Conservation (phyloP, 768 basidiomycete genomes). For the Panellus pusillus region DNA sequence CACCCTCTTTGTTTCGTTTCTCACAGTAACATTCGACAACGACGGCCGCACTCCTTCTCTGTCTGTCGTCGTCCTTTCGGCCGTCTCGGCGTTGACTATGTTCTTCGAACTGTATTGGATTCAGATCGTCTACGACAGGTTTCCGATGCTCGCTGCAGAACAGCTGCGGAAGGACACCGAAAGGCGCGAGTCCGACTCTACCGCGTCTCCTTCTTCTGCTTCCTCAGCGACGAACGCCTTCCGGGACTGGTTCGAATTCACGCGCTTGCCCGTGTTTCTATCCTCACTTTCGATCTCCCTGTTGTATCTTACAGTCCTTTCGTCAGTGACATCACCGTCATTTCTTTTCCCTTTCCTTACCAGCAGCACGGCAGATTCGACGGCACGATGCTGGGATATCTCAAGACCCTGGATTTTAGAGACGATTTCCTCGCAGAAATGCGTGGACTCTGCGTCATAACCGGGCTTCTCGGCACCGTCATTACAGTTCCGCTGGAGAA, state of each 20-base stretch:
- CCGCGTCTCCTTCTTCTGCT: background rate
- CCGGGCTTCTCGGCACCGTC: conserved; percentile 48
- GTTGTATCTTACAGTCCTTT: conserved; percentile 44
- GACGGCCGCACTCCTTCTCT: conserved; percentile 30
- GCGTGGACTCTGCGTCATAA: conserved; percentile 45
- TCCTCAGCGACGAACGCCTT: conserved; percentile 1
- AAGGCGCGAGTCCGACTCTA: conserved; percentile 1
- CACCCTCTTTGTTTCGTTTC: conserved; percentile 49
- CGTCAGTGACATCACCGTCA: too few species aligned
- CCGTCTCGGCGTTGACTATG: conserved; percentile 35
- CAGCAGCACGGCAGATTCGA: conserved; percentile 39
- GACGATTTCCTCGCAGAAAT: conserved; percentile 52
- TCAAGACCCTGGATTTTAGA: conserved; percentile 44
- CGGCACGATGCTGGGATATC: conserved; percentile 51
- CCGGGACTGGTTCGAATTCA: conserved; percentile 40
- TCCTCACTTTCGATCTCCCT: conserved; percentile 43
- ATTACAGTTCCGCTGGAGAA: conserved; percentile 42
- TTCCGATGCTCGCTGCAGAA: conserved; percentile 32
- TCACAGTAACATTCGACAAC: conserved; percentile 33
- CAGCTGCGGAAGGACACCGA: conserved; percentile 24
- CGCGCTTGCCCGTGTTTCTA: conserved; percentile 38
- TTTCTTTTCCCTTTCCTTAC: background rate
- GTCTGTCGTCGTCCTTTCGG: conserved; percentile 34
- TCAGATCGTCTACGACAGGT: conserved; percentile 36
- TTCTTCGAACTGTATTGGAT: conserved; percentile 47